A percentile compares a stretch with the other conserved stretches of the same genome.
phyloP scores from a whole-genome alignment of 192 early-diverging fungal genomes.

The Entophlyctis helioformis region DNA sequence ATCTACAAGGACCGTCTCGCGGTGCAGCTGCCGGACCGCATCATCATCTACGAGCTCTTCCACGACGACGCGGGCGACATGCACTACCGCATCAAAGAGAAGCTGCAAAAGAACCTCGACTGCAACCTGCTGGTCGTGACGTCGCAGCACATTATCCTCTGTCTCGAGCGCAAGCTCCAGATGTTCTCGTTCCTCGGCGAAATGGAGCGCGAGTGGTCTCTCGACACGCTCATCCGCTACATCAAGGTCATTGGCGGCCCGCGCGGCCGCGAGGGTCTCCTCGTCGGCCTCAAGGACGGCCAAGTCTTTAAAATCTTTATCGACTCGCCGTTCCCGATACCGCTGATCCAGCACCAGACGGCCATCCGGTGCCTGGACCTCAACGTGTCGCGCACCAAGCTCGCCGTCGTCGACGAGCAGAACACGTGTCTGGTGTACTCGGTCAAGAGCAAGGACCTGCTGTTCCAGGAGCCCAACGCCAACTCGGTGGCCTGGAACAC shows the following conservation, averaged over 20 bases:
- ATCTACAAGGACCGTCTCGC: slow-evolving; percentile 42
- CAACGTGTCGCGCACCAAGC: slow-evolving; percentile 26
- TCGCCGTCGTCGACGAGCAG: slow-evolving; percentile 46
- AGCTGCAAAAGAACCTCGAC: slow-evolving; percentile 38
- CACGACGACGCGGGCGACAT: slow-evolving; percentile 42
- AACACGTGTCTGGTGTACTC: slow-evolving; percentile 39
- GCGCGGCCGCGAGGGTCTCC: slow-evolving; percentile 32
- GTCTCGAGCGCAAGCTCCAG: slow-evolving; percentile 36
- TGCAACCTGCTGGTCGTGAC: slow-evolving; percentile 48
- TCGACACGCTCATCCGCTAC: slow-evolving; percentile 39
- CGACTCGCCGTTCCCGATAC: slow-evolving; percentile 44
- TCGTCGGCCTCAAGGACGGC: slow-evolving; percentile 43
- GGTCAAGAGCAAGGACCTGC: slow-evolving; percentile 33
- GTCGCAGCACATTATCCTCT: slow-evolving; percentile 39
- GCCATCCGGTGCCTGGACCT: slow-evolving; percentile 39
- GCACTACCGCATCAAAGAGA: slow-evolving; percentile 52
- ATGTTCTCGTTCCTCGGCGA: slow-evolving; percentile 37
- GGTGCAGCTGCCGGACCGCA: slow-evolving; percentile 40
- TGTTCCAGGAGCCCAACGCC: slow-evolving; percentile 49
- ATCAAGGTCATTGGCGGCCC: slow-evolving; percentile 48
- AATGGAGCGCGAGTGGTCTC: slow-evolving; percentile 40
- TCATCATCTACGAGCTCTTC: slow-evolving; percentile 47
- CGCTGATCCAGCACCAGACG: slow-evolving; percentile 26
- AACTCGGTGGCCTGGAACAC: slow-evolving; percentile 44
- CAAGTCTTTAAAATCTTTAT: slow-evolving; percentile 41